Evolutionary conservation across 192 early-diverging fungal genomes (phyloP).

Genomic region (Gryganskiella cystojenkinii): DNA sequence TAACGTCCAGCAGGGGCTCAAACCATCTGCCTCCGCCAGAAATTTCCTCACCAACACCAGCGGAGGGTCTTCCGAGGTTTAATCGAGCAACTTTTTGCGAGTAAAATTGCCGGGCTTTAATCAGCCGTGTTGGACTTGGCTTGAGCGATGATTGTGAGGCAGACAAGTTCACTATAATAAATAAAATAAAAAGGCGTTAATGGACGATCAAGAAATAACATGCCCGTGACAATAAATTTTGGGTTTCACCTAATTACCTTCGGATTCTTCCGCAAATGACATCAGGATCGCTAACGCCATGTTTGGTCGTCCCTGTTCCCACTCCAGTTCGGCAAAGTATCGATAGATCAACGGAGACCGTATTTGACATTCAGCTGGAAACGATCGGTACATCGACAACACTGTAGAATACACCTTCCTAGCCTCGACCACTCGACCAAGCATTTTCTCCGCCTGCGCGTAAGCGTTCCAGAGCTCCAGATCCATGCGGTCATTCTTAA

Average conservation of each 20-base stretch:
- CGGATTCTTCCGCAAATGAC: conserved; percentile 41
- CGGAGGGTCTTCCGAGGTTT: conserved; percentile 18
- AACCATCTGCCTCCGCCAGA: conserved; percentile 33
- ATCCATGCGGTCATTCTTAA: conserved; percentile 55
- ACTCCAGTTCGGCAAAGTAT: conserved; percentile 63
- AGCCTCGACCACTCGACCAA: conserved; percentile 56
- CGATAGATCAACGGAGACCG: conserved; percentile 56
- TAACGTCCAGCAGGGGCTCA: conserved; percentile 35
- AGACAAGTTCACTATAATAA: background rate
- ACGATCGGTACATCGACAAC: conserved; percentile 53
- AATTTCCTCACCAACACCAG: background rate
- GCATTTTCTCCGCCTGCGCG: conserved; percentile 60
- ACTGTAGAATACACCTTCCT: conserved; percentile 60
- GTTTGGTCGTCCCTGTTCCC: conserved; percentile 54
- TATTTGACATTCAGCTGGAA: conserved; percentile 37
- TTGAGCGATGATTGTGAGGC: background rate
- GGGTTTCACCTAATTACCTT: conserved; percentile 9
- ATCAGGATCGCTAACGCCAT: conserved; percentile 59
- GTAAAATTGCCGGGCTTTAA: conserved; percentile 55
- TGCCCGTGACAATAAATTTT: background rate
- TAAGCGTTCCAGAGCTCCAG: conserved; percentile 66
- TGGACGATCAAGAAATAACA: no score
- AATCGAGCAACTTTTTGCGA: conserved; percentile 56
- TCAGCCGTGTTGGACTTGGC: conserved; percentile 40
- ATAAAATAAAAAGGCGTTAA: no score